These are phyloP conservation scores for Penicillium sp. DNA, from an alignment of 2,329 filamentous ascomycete genomes.

Conservation along the genomic window DNA sequence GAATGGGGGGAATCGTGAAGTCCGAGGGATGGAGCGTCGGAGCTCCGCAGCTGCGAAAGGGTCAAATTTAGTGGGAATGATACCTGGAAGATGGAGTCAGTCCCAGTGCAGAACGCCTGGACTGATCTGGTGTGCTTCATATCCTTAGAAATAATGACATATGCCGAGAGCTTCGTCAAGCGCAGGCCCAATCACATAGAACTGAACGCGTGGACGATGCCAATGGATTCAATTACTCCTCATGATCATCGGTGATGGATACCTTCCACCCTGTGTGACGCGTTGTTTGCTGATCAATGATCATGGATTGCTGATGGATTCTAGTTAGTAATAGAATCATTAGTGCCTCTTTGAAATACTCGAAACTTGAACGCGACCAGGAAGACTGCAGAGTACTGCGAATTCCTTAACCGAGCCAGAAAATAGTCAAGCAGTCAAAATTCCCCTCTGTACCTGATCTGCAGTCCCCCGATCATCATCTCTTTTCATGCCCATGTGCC, in stretches of 20 bases:
- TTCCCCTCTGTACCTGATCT: not conserved
- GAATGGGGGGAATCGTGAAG: not conserved
- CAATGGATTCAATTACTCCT: not conserved
- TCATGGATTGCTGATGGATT: not conserved
- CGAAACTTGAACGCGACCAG: not conserved
- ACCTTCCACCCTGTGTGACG: not conserved
- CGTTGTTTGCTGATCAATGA: not conserved
- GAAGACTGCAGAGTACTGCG: not conserved
- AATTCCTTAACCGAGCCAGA: not conserved
- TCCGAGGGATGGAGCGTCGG: not conserved
- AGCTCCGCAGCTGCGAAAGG: not conserved
- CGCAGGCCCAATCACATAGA: not conserved
- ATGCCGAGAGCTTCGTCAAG: not conserved
- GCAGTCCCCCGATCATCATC: not conserved
- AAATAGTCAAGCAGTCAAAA: not conserved
- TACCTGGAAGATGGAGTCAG: not conserved
- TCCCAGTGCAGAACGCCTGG: not conserved
- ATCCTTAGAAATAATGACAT: not conserved
- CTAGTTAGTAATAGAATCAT: not conserved
- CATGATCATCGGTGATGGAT: not conserved
- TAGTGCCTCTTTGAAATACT: not conserved
- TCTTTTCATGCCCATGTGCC: not conserved
- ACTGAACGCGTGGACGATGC: not conserved
- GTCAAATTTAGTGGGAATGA: not conserved
- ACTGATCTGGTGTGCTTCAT: not conserved